Evolutionary conservation across 495 filamentous ascomycete genomes (phyloP).

Genomic region (Penicillium maclennaniae): DNA sequence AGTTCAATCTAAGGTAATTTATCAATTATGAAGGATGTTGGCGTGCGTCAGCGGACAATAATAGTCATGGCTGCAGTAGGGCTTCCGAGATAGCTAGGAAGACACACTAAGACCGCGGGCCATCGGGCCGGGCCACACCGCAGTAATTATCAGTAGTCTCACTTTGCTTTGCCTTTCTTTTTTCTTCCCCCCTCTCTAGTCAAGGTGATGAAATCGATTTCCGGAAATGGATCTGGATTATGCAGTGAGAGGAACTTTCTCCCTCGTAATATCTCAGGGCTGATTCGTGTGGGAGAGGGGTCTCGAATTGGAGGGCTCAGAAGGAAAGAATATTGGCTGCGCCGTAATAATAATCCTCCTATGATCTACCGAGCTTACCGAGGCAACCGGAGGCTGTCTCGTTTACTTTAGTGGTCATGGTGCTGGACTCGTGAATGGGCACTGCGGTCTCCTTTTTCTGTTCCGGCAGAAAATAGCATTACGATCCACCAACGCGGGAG

Average conservation of each 20-base stretch:
- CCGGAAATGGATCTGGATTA: too few species aligned
- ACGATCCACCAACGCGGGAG: not conserved
- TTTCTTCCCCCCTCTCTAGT: conserved; percentile 5
- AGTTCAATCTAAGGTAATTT: not conserved
- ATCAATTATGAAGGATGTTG: not conserved
- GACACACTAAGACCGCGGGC: conserved; percentile 9
- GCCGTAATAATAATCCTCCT: conserved; percentile 5
- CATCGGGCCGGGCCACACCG: conserved; percentile 21
- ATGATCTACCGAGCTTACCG: conserved; percentile 1
- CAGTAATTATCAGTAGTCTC: conserved; percentile 16
- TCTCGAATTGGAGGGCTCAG: not conserved
- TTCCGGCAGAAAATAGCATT: not conserved
- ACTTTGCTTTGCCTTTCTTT: too few species aligned
- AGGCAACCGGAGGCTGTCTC: not conserved
- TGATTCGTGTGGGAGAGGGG: not conserved
- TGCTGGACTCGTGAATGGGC: not conserved
- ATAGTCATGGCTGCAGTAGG: conserved; percentile 9
- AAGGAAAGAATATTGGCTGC: conserved; percentile 1
- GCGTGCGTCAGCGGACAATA: not conserved
- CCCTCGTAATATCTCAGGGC: not conserved
- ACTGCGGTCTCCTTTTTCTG: not conserved
- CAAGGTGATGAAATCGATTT: not conserved
- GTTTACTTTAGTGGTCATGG: not conserved
- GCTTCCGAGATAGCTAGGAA: conserved; percentile 3
- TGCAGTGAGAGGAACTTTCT: not conserved